Evolutionary conservation across 2,329 filamentous ascomycete genomes (phyloP).

Genomic region (Cadophora sp.): DNA sequence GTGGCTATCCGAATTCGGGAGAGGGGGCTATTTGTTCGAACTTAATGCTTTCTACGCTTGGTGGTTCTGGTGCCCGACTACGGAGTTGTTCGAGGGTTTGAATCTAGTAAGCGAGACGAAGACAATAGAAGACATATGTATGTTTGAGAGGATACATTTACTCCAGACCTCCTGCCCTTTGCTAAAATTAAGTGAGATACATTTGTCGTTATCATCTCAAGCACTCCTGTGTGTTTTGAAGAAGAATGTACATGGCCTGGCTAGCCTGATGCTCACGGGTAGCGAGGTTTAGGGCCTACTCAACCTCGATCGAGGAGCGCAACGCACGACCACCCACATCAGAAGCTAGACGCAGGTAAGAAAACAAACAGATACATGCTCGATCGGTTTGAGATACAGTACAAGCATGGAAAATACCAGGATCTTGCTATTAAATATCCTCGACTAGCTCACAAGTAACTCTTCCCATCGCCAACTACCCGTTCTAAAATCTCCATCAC

Average conservation of each 20-base stretch:
- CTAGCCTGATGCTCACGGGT: conserved; percentile 5
- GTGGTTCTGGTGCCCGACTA: background rate
- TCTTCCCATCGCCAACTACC: conserved; percentile 15
- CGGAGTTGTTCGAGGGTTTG: background rate
- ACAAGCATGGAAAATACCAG: background rate
- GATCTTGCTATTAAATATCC: background rate
- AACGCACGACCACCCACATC: background rate
- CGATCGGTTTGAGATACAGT: background rate
- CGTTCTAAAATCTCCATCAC: conserved; percentile 51
- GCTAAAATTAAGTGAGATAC: background rate
- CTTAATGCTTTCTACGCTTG: background rate
- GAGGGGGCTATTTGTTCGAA: background rate
- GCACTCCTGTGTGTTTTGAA: background rate
- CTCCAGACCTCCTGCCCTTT: no score
- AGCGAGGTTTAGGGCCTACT: background rate
- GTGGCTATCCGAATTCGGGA: background rate
- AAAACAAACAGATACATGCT: background rate
- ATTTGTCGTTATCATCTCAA: background rate
- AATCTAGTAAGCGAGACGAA: background rate
- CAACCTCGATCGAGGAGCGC: background rate
- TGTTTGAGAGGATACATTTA: background rate
- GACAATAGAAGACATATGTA: background rate
- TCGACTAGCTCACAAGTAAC: conserved; percentile 2
- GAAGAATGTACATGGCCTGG: background rate
- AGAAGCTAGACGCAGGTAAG: background rate